Conservation (phyloP, 1,284 basidiomycete species). For the Cryptococcus sp. region DNA sequence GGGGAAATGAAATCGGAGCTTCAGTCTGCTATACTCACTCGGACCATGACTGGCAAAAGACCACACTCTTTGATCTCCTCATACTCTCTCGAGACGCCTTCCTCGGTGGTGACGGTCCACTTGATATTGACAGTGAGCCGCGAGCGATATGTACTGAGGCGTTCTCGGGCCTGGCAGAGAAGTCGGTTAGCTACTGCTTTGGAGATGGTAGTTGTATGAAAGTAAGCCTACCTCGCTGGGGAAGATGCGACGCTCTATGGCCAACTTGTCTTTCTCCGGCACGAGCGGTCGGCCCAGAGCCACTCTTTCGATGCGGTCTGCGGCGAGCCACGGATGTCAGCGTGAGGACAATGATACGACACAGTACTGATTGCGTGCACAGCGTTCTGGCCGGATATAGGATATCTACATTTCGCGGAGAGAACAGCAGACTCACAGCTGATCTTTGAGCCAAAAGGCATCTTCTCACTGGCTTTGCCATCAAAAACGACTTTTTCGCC, state of each 20-base stretch:
- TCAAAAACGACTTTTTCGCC: slow-evolving; percentile 91
- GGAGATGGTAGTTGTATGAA: background rate
- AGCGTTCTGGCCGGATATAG: too few relatives aligned
- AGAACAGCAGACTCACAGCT: slow-evolving; percentile 61
- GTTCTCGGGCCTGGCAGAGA: slow-evolving; percentile 75
- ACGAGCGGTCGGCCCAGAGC: slow-evolving; percentile 84
- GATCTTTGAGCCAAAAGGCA: slow-evolving; percentile 73
- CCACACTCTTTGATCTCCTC: slow-evolving; percentile 86
- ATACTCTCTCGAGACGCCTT: slow-evolving; percentile 55
- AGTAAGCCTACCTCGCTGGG: slow-evolving; percentile 73
- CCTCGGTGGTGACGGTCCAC: slow-evolving; percentile 77
- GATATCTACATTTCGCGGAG: background rate
- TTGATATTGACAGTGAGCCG: slow-evolving; percentile 86
- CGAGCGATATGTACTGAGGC: slow-evolving; percentile 87
- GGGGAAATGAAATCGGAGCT: background rate
- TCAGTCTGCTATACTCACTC: slow-evolving; percentile 61
- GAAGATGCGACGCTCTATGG: slow-evolving; percentile 76
- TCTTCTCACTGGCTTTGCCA: slow-evolving; percentile 62
- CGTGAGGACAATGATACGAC: too few relatives aligned
- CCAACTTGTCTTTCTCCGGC: slow-evolving; percentile 75
- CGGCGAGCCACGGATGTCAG: background rate
- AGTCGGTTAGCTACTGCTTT: background rate
- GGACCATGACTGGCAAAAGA: slow-evolving; percentile 92
- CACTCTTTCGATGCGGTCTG: slow-evolving; percentile 89
- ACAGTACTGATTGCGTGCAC: too few relatives aligned